Evolutionary conservation across 2,329 filamentous ascomycete genomes (phyloP), one percentile per base, ranked within the genome.

Genomic region (Verticillium nubilum): DNA sequence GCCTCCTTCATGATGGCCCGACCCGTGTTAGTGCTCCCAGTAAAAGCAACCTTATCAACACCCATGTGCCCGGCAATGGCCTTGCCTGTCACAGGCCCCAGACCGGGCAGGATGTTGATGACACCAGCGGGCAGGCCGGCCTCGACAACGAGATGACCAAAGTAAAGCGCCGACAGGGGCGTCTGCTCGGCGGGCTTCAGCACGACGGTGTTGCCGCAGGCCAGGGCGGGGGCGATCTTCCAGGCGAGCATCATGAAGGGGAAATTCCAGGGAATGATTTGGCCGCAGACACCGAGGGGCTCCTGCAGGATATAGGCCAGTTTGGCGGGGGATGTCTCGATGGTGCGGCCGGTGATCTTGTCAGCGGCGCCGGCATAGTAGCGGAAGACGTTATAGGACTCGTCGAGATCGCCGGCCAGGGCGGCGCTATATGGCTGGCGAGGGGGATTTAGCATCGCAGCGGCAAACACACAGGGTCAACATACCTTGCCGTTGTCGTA

Each of bases 91-190:
- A 83, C 81, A 29, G 80, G 77, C 5, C 87, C 87, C 59, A 86
- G 78, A 2, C 88, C 88, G 58, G 88, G 88, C 52, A 90, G 65
- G 59, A 91, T 80, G 68, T 90, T 91, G 62, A 91, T 75, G n/a
- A 91, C 88, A 31, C 88, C 88, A 1, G 87, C 81, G n/a, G 88
- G 88, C 68, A 91, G 89, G 0, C 88, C 88, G 33, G 87, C 86
- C 65, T 90, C 81, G 63, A 85, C 84, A 62, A 90, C 79, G 6
- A 91, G 74, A 13, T 80, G 83, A 2, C 80, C 87, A 13, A 90
- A 78, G 61, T 86, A 83, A 3, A 86, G 67, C 66, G 83, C 82
- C 54, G 80, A 83, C 13, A 86, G 73, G 5, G 83, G 83, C 1
- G 83, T 85, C 70, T 85, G 82, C 67, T 86, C 83, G 5, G 83